Evolutionary conservation across 345 rosid species (phyloP).

Genomic region (Viola odorata): DNA sequence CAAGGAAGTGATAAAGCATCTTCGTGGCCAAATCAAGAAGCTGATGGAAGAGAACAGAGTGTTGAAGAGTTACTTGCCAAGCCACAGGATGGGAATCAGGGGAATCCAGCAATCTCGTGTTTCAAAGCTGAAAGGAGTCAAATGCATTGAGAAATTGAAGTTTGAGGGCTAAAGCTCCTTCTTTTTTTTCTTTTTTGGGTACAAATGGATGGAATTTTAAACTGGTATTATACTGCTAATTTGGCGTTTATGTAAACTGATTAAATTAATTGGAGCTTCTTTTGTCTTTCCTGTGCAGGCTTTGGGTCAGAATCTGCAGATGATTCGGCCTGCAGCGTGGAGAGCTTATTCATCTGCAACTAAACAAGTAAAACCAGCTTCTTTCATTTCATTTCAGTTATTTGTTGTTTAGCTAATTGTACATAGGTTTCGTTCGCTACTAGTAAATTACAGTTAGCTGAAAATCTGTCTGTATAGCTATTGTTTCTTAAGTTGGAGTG

Average conservation of each 20-base stretch:
- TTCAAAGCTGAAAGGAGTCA: conserved; percentile 13
- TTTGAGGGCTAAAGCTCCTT: neutral
- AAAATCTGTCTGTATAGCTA: no score
- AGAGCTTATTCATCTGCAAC: conserved; percentile 61
- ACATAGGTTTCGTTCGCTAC: neutral
- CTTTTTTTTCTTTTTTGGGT: neutral
- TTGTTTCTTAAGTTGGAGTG: no score
- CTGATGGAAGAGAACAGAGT: conserved; percentile 15
- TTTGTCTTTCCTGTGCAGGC: conserved; percentile 20
- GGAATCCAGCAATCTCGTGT: neutral
- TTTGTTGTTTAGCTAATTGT: neutral
- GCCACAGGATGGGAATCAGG: conserved; percentile 6
- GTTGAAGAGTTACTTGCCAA: conserved; percentile 1
- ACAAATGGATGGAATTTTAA: no score
- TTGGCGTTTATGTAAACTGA: neutral
- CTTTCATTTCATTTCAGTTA: neutral
- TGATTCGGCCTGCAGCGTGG: conserved; percentile 47
- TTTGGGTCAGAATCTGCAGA: conserved; percentile 31
- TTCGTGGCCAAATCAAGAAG: conserved; percentile 13
- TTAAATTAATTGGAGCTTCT: neutral
- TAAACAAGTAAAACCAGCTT: conserved; percentile 45
- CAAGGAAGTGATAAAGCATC: conserved; percentile 27
- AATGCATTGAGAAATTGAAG: conserved; percentile 13
- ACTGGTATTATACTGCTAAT: neutral
- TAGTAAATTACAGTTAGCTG: no score